Base-by-base conservation (phyloP, 192 early-diverging fungal genomes). In the Chytriomyces confervae region DNA sequence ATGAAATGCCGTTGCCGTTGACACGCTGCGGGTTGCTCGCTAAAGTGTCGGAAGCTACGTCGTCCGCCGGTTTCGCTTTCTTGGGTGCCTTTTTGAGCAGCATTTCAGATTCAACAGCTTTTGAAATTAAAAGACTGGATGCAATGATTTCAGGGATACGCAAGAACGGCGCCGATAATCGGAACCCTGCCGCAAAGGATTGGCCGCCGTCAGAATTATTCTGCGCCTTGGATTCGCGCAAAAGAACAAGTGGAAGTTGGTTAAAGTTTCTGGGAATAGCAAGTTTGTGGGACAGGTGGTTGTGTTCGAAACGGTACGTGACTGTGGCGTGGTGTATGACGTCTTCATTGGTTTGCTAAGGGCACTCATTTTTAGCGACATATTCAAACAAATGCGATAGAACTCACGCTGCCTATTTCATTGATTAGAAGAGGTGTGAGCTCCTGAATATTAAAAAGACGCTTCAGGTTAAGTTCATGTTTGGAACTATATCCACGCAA, bases 251-350 rank as follows among this genome's bases (percentile, higher is more conserved):
- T 7, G 72, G 70, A 1, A 75, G 50, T 51, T 70, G 44, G 44
- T 61, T 36, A 50, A 63, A 7, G 43, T 62, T 50, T 45, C 36
- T 7, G 11, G 72, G 61, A 16, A 72, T 36, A 3, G 77, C 60
- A 27, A 79, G 27, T 3, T 46, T 72, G 53, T 84, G 83, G 20
- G 75, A 50, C 27, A 79, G 48, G 45, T 78, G 73, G 10, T 78
- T 78, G 61, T 84, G 83, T 48, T 81, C 77, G 74, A 75, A 84
- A 2, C 83, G 77, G 70, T 77, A 84, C 8, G 72, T 53, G 6
- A 69, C 8, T 8, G 23, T 61, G 5, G 76, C 65, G 8, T 29
- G 9, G 9, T 62, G 50, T 3, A 4, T 48, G 47, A 29, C 65
- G 11, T 20, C 47, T 0, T 24, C 44, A 69, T n/a, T 69, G 11